Evolutionary conservation across 768 basidiomycete genomes (phyloP), one percentile per base, ranked within the genome.

Genomic region (Pleurotus eryngii): DNA sequence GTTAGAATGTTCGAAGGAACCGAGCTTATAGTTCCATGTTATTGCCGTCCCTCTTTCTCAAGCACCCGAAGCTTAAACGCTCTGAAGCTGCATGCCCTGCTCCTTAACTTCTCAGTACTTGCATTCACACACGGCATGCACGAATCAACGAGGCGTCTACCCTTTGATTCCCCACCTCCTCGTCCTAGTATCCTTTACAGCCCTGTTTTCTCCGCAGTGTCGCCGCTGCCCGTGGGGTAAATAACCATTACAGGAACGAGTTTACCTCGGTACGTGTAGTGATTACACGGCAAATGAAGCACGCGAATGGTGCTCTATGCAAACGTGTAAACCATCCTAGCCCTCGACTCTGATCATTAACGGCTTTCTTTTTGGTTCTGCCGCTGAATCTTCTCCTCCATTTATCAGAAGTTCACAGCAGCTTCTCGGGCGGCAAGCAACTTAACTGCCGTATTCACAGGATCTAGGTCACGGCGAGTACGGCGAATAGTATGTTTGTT

Each of bases 321-420:
- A 35, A 54, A 42, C 51, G 39, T 54, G 51, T 15, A 11, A 14
- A 39, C 51, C 37, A 42, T 53, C 37, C 51, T 53, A n/a, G n/a
- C 6, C 8, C 15, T 35, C 30, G 30, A 35, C 30, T 35, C 30
- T 35, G 30, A 35, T 35, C 30, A 35, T 35, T 35, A 37, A 50
- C 17, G 49, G 30, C 38, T 37, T 17, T n/a, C n/a, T 37, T 27
- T 22, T 50, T 37, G n/a, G 18, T 51, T 38, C 49, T 51, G 27
- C 49, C 49, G 49, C 49, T 51, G 49, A 27, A 6, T n/a, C 49
- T 51, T 51, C 27, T 26, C 30, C 49, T 51, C 49, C 51, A 42
- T 54, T 54, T 42, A 39, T 54, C 42, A 22, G 42, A 45, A 45
- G 42, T 22, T 45, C 42, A 22, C 30, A 35, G 8, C 30, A 9